Percentiles rank a stretch among this genome's conserved stretches.
Evolutionary conservation across 345 rosid species (phyloP).

Genomic region (Eucalyptus caleyi): DNA sequence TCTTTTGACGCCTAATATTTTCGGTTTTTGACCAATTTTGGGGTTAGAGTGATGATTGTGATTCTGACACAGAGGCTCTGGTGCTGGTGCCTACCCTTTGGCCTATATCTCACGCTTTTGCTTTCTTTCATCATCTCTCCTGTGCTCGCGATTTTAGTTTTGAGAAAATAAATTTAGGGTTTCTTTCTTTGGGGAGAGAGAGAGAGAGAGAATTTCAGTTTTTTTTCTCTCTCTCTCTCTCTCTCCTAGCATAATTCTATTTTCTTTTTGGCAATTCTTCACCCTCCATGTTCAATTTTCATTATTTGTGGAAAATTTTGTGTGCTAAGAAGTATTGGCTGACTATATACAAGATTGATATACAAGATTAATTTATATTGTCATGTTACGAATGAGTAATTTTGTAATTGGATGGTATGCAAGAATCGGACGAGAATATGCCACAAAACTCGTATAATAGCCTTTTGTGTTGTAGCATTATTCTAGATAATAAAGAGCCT

Average conservation of each 20-base stretch:
- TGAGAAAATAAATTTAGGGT: background rate
- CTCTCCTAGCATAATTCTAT: background rate
- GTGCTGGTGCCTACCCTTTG: background rate
- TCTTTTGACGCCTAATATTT: background rate
- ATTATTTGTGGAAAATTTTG: background rate
- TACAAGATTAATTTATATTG: background rate
- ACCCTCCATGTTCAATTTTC: background rate
- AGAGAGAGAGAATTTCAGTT: too few species aligned
- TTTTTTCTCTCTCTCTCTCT: too few species aligned
- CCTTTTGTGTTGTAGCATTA: background rate
- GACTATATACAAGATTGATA: background rate
- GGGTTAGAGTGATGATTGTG: background rate
- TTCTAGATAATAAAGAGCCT: background rate
- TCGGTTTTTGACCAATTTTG: background rate
- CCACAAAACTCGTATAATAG: background rate
- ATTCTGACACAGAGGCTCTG: background rate
- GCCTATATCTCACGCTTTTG: background rate
- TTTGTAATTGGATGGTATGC: background rate
- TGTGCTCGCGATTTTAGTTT: background rate
- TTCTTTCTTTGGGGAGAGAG: background rate
- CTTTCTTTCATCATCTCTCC: background rate
- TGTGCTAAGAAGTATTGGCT: background rate
- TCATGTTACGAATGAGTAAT: background rate
- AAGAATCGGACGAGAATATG: background rate
- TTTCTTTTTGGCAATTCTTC: background rate